A percentile compares a stretch with the other conserved stretches of the same genome.
Conservation (phyloP, 2,329 filamentous ascomycete genomes). For the Alternaria sp. region DNA sequence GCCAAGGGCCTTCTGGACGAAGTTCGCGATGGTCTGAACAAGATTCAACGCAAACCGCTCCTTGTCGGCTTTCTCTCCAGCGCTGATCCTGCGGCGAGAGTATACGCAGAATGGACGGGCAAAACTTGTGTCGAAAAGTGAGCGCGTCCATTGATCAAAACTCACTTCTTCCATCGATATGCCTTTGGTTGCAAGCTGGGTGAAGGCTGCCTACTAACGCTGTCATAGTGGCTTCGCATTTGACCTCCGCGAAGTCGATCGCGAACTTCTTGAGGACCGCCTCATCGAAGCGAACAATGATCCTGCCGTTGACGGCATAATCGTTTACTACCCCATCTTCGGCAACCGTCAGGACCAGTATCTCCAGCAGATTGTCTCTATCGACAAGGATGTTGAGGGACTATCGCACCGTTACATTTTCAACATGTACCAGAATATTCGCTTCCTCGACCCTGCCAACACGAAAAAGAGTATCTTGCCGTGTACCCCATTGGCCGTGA, state of each 20-base stretch:
- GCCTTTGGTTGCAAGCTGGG: background rate
- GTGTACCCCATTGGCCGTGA: conserved; percentile 92
- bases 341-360: conserved; percentile 90
- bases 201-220: conserved; percentile 7
- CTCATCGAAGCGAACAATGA: conserved; percentile 87
- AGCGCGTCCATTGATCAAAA: conserved; percentile 51
- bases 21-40: conserved; percentile 77
- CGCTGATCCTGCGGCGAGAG: conserved; percentile 84
- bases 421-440: conserved; percentile 99
- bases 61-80: conserved; percentile 94
- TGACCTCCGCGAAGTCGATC: conserved; percentile 81
- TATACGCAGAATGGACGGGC: conserved; percentile 97
- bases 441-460: conserved; percentile 85
- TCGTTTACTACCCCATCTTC: conserved; percentile 99
- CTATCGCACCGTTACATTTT: conserved; percentile 92
- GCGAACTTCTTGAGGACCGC: conserved; percentile 88
- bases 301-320: conserved; percentile 80
- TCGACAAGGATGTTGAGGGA: conserved; percentile 94
- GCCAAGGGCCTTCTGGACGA: conserved; percentile 82
- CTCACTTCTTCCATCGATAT: background rate
- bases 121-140: conserved; percentile 97
- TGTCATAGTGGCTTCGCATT: conserved; percentile 83
- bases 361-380: conserved; percentile 90
- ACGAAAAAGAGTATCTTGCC: conserved; percentile 90
- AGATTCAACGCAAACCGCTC: conserved; percentile 75